Evolutionary conservation across 495 filamentous ascomycete genomes (phyloP), one percentile per base, ranked within the genome.

Genomic region (Thozetella sp.): DNA sequence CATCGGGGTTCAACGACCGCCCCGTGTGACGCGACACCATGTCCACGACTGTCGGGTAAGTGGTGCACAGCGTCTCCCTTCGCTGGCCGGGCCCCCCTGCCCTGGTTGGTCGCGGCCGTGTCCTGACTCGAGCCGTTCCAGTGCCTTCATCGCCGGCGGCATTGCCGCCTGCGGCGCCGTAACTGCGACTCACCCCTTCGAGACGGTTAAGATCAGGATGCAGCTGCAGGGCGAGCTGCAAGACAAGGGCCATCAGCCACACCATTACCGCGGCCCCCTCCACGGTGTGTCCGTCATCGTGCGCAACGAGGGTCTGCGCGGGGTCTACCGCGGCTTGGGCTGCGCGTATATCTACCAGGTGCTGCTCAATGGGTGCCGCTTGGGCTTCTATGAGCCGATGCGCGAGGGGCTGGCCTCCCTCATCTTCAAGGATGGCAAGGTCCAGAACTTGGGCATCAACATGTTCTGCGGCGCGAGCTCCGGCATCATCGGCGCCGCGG

Each of bases 201-300:
- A 99, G 77, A 98, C 95, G 6, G 93, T 98, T 58, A 99, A 99
- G 86, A 99, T 98, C 71, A 91, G 94, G 63, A 84, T 99, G 80
- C 95, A 99, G 83, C 78, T 99, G 53, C 95, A 99, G 72, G 95
- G 95, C 71, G 95, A 99, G 80, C 83, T 99, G 56, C 92, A 97
- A 67, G 78, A 87, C 22, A 97, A 95, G 71, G 80, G 84, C 58
- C 88, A 92, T 59, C 91, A 93, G 48, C 88, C 88, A 57, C 88
- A 91, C 67, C 83, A 94, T 72, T 99, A 99, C 78, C 87, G 84
- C 54, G 95, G 95, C n/a, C 93, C 94, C 22, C 72, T 97, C 58
- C 96, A 99, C 67, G 95, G 93, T 61, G 90, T 97, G 51, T 84
- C 87, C 55, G 92, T 97, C 25, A 97, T 99, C 60, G 73, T 95